Evolutionary conservation across 805 yeast genomes (phyloP).

Genomic region (Kodamaea nitidulidarum): DNA sequence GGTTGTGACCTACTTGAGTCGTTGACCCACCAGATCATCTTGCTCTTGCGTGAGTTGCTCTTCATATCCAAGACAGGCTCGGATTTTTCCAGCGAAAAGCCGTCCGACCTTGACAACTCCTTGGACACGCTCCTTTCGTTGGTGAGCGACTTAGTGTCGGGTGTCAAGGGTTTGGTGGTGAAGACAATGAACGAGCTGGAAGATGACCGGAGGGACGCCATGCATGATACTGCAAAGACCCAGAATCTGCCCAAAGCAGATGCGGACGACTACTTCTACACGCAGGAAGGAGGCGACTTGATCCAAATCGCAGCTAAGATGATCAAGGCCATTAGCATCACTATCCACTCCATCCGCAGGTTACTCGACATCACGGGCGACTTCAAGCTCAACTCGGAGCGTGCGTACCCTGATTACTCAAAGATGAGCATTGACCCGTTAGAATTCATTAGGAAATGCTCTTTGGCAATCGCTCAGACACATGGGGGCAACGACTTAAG

Average conservation of each 20-base stretch:
- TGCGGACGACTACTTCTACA: constrained; percentile 44
- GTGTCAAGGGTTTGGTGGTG: constrained; percentile 60
- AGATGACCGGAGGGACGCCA: constrained; percentile 26
- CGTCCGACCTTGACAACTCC: constrained; percentile 42
- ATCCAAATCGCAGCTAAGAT: constrained; percentile 57
- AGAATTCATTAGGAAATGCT: constrained; percentile 57
- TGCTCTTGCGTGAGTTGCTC: constrained; percentile 58
- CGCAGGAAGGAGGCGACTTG: constrained; percentile 64
- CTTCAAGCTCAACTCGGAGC: constrained; percentile 53
- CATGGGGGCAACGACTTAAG: constrained; percentile 22
- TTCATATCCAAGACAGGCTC: constrained; percentile 53
- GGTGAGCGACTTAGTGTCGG: constrained; percentile 61
- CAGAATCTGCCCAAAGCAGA: too few species aligned
- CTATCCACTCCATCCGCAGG: constrained; percentile 48
- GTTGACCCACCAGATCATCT: constrained; percentile 63
- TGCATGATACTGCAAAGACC: too few species aligned
- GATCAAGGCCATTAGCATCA: constrained; percentile 49
- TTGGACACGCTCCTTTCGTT: constrained; percentile 56
- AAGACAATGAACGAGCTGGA: constrained; percentile 44
- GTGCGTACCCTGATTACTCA: constrained; percentile 65
- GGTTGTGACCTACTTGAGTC: constrained; percentile 68
- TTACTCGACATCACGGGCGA: constrained; percentile 61
- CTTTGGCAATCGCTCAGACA: constrained; percentile 52
- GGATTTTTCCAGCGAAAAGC: constrained; percentile 35
- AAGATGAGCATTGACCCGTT: constrained; percentile 54